These are phyloP conservation scores for Cercospora beticola DNA, from an alignment of 2,329 filamentous ascomycete species.

Conservation along the genomic window DNA sequence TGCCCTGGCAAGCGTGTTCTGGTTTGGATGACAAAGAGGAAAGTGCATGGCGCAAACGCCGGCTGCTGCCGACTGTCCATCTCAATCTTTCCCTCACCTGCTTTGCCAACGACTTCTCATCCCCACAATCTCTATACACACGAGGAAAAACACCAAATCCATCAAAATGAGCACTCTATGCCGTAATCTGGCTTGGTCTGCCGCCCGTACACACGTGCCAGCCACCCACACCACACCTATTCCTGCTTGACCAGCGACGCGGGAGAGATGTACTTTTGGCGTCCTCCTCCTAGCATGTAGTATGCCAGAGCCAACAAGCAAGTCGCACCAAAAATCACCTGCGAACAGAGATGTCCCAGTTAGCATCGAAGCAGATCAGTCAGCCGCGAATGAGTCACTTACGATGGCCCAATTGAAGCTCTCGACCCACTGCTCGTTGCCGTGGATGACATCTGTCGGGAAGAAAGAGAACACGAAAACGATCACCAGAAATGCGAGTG, in stretches of 20 bases:
- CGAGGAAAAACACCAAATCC: background rate
- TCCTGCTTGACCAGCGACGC: conserved; percentile 35
- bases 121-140: background rate
- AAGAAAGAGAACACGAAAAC: conserved; percentile 40
- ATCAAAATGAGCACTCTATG: background rate
- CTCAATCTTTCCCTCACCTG: background rate
- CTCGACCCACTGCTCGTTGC: conserved; percentile 27
- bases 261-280: conserved; percentile 34
- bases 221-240: conserved; percentile 8
- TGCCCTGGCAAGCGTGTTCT: background rate
- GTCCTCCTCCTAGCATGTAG: conserved; percentile 32
- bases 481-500: conserved; percentile 34
- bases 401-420: conserved; percentile 39
- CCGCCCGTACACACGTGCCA: background rate
- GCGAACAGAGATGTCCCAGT: background rate
- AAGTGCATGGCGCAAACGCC: background rate
- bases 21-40: background rate
- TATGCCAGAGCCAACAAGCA: conserved; percentile 25
- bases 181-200: background rate
- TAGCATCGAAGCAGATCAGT: background rate
- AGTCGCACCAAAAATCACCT: conserved; percentile 12
- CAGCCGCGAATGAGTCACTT: conserved; percentile 24
- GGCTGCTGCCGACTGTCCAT: background rate
- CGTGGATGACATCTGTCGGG: conserved; percentile 27
- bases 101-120: background rate